Evolutionary conservation across 78 protist genomes (phyloP).

Genomic region (Cavenderia fasciculata): DNA sequence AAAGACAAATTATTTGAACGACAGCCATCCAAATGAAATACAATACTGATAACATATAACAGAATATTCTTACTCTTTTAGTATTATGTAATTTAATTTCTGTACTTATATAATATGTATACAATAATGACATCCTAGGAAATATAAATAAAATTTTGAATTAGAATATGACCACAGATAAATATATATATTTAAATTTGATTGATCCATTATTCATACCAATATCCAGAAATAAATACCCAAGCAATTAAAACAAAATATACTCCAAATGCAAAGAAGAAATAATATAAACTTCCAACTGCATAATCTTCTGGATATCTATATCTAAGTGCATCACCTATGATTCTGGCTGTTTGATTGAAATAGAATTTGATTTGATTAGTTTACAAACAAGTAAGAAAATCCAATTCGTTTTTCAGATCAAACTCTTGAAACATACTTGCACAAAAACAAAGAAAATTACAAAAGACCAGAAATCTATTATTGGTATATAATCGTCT

Average conservation of each 20-base stretch:
- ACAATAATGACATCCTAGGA: slow-evolving; percentile 7
- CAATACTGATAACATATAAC: not conserved
- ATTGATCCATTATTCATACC: not conserved
- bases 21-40: slow-evolving; percentile 1
- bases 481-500: no score
- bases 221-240: not conserved
- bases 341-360: slow-evolving; percentile 10
- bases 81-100: not conserved
- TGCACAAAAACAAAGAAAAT: no score
- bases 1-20: not conserved
- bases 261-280: slow-evolving; percentile 17
- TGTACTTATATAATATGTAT: slow-evolving; percentile 20
- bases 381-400: no score
- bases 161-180: not conserved
- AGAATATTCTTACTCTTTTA: not conserved
- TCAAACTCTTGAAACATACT: no score
- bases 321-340: slow-evolving; percentile 14
- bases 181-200: not conserved
- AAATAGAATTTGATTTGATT: no score
- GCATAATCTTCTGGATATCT: not conserved
- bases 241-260: not conserved
- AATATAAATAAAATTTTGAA: not conserved
- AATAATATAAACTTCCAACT: slow-evolving; percentile 10
- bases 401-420: no score
- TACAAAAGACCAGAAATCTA: no score